Percentiles rank a stretch among this genome's conserved stretches.
Evolutionary conservation across 371 early-diverging fungal species (phyloP).

Genomic region (Mortierella sp.): DNA sequence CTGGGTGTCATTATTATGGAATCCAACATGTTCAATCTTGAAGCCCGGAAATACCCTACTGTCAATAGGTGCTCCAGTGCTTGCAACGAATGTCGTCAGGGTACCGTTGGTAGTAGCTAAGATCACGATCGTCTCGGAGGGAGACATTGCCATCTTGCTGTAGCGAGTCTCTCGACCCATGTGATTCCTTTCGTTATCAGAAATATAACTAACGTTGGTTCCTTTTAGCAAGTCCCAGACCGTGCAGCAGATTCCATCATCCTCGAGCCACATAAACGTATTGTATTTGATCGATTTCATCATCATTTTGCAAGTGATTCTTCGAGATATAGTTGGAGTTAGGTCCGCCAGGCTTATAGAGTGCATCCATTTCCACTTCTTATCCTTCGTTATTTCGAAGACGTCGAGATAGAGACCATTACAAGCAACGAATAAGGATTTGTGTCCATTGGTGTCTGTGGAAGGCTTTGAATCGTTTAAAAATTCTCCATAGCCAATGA

Average conservation of each 20-base stretch:
- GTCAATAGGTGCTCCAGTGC: conserved; percentile 38
- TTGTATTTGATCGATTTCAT: conserved; percentile 41
- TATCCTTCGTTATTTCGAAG: conserved; percentile 18
- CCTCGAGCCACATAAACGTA: conserved; percentile 55
- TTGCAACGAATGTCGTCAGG: conserved; percentile 40
- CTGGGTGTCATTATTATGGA: conserved; percentile 12
- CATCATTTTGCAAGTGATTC: conserved; percentile 56
- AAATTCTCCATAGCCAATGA: conserved; percentile 69
- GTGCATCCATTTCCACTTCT: conserved; percentile 29
- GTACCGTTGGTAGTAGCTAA: conserved; percentile 44
- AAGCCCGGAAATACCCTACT: conserved; percentile 36
- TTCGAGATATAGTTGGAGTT: conserved; percentile 38
- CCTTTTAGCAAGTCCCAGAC: conserved; percentile 45
- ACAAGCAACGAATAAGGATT: conserved; percentile 35
- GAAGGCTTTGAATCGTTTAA: conserved; percentile 65
- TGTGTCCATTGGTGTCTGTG: not conserved
- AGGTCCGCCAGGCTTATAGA: conserved; percentile 36
- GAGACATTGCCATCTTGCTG: conserved; percentile 54
- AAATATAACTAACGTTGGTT: conserved; percentile 41
- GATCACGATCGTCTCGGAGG: conserved; percentile 43
- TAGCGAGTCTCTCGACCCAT: conserved; percentile 36
- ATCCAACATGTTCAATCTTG: conserved; percentile 37
- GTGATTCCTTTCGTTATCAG: conserved; percentile 25
- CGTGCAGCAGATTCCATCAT: conserved; percentile 36
- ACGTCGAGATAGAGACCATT: conserved; percentile 43